Conservation (phyloP, 495 filamentous ascomycete genomes). For the Podospora pseudoanserina region DNA sequence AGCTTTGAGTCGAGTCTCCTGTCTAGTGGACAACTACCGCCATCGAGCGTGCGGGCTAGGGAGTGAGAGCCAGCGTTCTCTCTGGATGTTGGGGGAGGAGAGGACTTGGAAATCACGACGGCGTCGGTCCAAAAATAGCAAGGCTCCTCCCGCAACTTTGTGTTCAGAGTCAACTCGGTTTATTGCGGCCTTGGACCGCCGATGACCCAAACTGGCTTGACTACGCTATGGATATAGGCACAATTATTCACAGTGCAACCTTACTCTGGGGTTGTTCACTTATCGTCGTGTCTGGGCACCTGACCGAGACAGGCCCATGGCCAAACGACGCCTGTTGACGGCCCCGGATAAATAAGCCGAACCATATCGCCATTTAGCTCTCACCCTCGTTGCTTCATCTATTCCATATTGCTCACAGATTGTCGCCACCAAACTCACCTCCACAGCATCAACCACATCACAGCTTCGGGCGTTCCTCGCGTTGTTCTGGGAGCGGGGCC, state of each 20-base stretch:
- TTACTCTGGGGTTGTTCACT: conserved; percentile 20
- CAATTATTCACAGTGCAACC: conserved; percentile 30
- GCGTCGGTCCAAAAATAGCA: conserved; percentile 34
- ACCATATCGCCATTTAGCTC: conserved; percentile 26
- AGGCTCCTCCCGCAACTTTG: neutral
- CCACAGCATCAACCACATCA: conserved; percentile 18
- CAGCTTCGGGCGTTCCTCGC: conserved; percentile 12
- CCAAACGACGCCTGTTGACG: conserved; percentile 12
- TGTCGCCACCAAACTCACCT: conserved; percentile 29
- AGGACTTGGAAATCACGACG: conserved; percentile 15
- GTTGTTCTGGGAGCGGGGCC: conserved; percentile 18
- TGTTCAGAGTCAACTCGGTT: conserved; percentile 23
- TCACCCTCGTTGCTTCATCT: conserved; percentile 32
- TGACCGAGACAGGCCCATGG: conserved; percentile 17
- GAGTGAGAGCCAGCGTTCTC: conserved; percentile 19
- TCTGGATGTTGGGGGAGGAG: conserved; percentile 7
- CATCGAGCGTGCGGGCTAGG: conserved; percentile 11
- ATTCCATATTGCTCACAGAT: conserved; percentile 37
- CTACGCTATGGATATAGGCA: conserved; percentile 27
- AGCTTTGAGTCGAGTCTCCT: conserved; percentile 9
- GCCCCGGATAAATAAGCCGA: conserved; percentile 36
- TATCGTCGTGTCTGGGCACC: conserved; percentile 19
- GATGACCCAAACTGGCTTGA: conserved; percentile 24
- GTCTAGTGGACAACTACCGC: conserved; percentile 19
- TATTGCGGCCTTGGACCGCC: conserved; percentile 30